Evolutionary conservation across 306 rosid genomes (phyloP).

Genomic region (Albizia julibrissin): DNA sequence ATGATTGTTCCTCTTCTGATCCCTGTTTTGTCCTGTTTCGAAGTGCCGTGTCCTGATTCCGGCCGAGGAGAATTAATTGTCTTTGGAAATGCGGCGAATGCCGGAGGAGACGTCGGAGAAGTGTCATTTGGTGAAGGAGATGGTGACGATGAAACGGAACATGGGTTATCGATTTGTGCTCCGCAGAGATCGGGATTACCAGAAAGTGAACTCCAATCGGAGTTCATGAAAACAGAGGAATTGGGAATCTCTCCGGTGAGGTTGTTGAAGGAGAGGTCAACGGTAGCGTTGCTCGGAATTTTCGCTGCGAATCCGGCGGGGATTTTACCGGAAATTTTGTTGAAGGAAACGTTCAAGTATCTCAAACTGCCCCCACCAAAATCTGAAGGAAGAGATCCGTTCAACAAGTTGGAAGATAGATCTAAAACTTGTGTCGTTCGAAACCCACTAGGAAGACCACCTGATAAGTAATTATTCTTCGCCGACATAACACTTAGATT

Average conservation of each 20-base stretch:
- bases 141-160: slow-evolving; percentile 66
- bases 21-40: slow-evolving; percentile 36
- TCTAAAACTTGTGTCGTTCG: slow-evolving; percentile 53
- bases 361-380: slow-evolving; percentile 55
- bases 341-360: slow-evolving; percentile 70
- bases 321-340: slow-evolving; percentile 66
- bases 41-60: slow-evolving; percentile 19
- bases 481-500: slow-evolving; percentile 51
- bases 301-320: slow-evolving; percentile 48
- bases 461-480: slow-evolving; percentile 67
- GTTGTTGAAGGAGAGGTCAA: slow-evolving; percentile 79
- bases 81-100: slow-evolving; percentile 83
- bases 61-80: slow-evolving; percentile 48
- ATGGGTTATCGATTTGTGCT: slow-evolving; percentile 41
- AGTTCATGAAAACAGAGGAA: slow-evolving; percentile 46
- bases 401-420: slow-evolving; percentile 77
- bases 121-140: slow-evolving; percentile 43
- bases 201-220: slow-evolving; percentile 39
- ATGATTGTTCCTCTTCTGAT: slow-evolving; percentile 55
- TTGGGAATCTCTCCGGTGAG: slow-evolving; percentile 68
- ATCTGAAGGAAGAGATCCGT: slow-evolving; percentile 67
- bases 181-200: slow-evolving; percentile 80
- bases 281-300: slow-evolving; percentile 56
- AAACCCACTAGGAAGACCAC: slow-evolving; percentile 53
- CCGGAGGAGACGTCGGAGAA: slow-evolving; percentile 72